Base-by-base conservation (phyloP, 1,284 basidiomycete genomes). In the Apiotrichum porosum region DNA sequence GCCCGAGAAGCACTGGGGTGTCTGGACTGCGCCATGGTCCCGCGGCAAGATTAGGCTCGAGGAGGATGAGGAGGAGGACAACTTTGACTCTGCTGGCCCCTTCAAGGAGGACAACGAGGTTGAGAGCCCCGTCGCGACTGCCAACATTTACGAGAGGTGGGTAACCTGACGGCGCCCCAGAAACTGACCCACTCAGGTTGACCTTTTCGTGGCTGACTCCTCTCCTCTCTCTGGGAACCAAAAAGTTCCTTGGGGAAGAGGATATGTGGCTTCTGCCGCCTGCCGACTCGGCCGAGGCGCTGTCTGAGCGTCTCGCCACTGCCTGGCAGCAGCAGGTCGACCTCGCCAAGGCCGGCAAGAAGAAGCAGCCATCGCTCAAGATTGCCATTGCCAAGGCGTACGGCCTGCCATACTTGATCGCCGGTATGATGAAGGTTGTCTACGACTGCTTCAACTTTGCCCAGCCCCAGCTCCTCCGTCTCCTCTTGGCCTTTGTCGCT, bases 401-500 rank as follows among this genome's bases (percentile, higher is more conserved):
- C 61, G 93, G 93, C 0, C 76, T 79, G 0, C 84, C 87, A 0
- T 95, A 87, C 63, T 69, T 81, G 3, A 62, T 81, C 18, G 92
- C 90, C 0, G 77, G 76, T 31, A 78, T 76, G 0, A 75, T 90
- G 44, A 93, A 95, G 74, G 58, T 87, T 13, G 40, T 81, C 0
- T 89, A 93, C 69, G 93, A 97, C 67, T 73, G 75, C 36, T 75
- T 94, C 13, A 81, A 82, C 0, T 97, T 97, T 72, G 69, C 84
- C 3, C 93, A 97, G 67, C 94, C 94, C 0, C 87, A 95, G 68
- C 77, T 97, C 1, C 80, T 98, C 22, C 81, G 87, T 15, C 78
- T 82, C 60, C 77, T 98, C 9, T 77, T 97, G 28, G 75, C 80
- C 13, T 97, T 87, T 65, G 92, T 95, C 37, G 82, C 86, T 0